phyloP scores from a whole-genome alignment of 768 basidiomycete genomes.

The Leccinum rimulosum region DNA sequence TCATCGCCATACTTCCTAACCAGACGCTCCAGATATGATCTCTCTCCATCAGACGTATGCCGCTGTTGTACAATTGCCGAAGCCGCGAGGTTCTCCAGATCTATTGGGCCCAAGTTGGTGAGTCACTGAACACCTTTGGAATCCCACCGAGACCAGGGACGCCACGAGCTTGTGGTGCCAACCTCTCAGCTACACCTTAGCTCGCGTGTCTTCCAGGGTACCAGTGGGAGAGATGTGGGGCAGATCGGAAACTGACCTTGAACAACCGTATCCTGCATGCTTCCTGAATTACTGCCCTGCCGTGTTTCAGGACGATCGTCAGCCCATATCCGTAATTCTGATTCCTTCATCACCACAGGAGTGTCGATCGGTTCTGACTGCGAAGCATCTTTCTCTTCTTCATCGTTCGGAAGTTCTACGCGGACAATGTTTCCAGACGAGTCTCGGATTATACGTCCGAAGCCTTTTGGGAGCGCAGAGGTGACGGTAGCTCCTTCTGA shows the following conservation, averaged over 20 bases:
- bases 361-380: constrained; percentile 41
- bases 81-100: constrained; percentile 61
- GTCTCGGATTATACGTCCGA: constrained; percentile 82
- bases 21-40: constrained; percentile 61
- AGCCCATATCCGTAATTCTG: constrained; percentile 22
- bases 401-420: constrained; percentile 60
- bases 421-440: constrained; percentile 70
- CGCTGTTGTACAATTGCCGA: constrained; percentile 48
- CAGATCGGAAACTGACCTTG: constrained; percentile 35
- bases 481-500: constrained; percentile 20
- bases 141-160: constrained; percentile 1
- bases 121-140: constrained; percentile 3
- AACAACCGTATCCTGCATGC: constrained; percentile 4
- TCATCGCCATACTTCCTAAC: constrained; percentile 71
- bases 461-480: constrained; percentile 52
- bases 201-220: not conserved
- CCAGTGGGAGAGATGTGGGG: not conserved
- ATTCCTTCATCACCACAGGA: constrained; percentile 10
- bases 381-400: constrained; percentile 31
- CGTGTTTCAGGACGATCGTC: not conserved
- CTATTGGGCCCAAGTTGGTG: constrained; percentile 36
- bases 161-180: constrained; percentile 1
- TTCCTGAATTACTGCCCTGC: not conserved
- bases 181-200: not conserved
- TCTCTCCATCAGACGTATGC: constrained; percentile 68